Evolutionary conservation across 768 basidiomycete species (phyloP).

Genomic region (Boletus edulis): DNA sequence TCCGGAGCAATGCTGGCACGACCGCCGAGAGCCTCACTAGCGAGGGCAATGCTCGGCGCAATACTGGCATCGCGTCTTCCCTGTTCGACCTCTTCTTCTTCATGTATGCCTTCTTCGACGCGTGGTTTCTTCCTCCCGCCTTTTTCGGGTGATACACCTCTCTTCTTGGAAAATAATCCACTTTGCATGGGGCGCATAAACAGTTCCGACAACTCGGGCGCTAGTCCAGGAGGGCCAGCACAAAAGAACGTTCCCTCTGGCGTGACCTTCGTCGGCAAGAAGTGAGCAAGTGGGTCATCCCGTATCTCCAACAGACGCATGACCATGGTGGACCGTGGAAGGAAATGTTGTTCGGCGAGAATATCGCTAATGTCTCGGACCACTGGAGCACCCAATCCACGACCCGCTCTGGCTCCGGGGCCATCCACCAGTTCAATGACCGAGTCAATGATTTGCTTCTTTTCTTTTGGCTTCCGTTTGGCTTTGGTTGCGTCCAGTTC

Average conservation of each 20-base stretch:
- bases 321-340: constrained; percentile 80
- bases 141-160: constrained; percentile 55
- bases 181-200: constrained; percentile 75
- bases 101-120: constrained; percentile 46
- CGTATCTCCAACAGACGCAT: constrained; percentile 86
- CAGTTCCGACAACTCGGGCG: constrained; percentile 76
- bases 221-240: constrained; percentile 81
- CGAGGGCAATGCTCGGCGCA: constrained; percentile 58
- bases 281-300: constrained; percentile 80
- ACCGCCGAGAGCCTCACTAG: constrained; percentile 53
- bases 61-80: constrained; percentile 65
- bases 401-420: constrained; percentile 50
- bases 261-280: constrained; percentile 78
- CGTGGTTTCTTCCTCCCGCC: constrained; percentile 58
- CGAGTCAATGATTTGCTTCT: constrained; percentile 89
- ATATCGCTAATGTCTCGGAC: constrained; percentile 63
- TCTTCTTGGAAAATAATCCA: constrained; percentile 54
- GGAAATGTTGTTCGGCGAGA: constrained; percentile 75
- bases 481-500: constrained; percentile 33
- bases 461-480: constrained; percentile 62
- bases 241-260: constrained; percentile 74
- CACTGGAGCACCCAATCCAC: constrained; percentile 58
- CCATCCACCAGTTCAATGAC: constrained; percentile 80
- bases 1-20: constrained; percentile 54
- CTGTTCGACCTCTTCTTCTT: constrained; percentile 65